These are phyloP conservation scores for Stramenopiles sp. DNA, from an alignment of 352 stramenopile species.

Conservation along the genomic window DNA sequence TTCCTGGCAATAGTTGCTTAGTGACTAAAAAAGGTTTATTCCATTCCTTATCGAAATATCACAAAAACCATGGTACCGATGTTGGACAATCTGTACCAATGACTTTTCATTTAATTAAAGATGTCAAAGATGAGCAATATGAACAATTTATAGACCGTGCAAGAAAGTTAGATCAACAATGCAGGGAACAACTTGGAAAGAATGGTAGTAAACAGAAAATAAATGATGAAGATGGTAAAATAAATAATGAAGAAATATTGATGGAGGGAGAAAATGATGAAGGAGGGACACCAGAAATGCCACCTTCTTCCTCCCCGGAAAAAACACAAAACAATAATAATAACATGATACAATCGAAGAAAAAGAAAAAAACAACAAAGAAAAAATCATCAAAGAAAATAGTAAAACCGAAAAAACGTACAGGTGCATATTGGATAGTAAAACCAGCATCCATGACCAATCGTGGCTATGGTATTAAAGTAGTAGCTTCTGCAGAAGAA, in stretches of 20 bases:
- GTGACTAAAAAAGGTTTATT: conserved; percentile 6
- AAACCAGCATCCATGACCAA: background rate
- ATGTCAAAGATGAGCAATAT: background rate
- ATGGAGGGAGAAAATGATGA: background rate
- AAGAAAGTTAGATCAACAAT: background rate
- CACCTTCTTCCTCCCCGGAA: background rate
- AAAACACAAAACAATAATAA: background rate
- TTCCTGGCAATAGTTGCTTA: background rate
- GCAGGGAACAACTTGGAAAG: background rate
- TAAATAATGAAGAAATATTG: background rate
- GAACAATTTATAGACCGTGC: background rate
- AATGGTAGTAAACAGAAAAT: background rate
- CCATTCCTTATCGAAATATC: background rate
- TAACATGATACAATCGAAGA: background rate
- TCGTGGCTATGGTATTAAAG: conserved; percentile 4
- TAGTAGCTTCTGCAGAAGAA: background rate
- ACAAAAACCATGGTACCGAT: background rate
- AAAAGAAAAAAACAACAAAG: background rate
- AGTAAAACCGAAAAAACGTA: background rate
- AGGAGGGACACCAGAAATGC: too few species aligned
- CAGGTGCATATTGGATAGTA: conserved; percentile 6
- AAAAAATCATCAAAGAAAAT: background rate
- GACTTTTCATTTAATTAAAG: conserved; percentile 3
- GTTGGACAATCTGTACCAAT: background rate
- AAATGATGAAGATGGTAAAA: background rate